A percentile compares a stretch with the other conserved stretches of the same genome.
Conservation (phyloP, 345 rosid genomes). For the Salix caprea region DNA sequence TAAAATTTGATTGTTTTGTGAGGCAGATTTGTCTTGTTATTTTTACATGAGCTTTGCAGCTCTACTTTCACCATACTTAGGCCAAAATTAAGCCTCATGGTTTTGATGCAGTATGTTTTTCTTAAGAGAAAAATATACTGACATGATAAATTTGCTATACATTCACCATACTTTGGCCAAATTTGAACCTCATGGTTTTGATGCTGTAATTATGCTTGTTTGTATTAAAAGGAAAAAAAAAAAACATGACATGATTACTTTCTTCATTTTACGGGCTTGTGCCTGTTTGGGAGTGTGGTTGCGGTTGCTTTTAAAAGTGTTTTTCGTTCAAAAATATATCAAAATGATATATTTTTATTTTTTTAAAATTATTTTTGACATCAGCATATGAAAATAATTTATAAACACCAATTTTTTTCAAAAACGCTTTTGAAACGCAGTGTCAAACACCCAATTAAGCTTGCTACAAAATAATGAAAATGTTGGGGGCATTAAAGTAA, state of each 20-base stretch:
- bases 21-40: too few species aligned
- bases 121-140: constrained; percentile 6
- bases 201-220: neutral
- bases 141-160: neutral
- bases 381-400: too few species aligned
- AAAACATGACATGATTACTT: neutral
- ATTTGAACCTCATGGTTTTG: neutral
- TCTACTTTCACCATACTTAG: neutral
- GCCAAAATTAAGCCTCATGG: neutral
- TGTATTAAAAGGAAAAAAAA: constrained; percentile 3
- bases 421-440: too few species aligned
- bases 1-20: neutral
- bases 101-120: neutral
- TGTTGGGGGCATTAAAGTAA: neutral
- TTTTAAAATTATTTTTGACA: too few species aligned
- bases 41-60: neutral
- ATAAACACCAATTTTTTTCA: too few species aligned
- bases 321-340: too few species aligned
- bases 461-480: neutral
- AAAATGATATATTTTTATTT: too few species aligned
- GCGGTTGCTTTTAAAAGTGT: too few species aligned
- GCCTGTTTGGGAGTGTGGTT: too few species aligned
- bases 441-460: neutral
- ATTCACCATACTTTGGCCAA: neutral
- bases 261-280: neutral